Conservation (phyloP, 2,329 filamentous ascomycete genomes). For the Diaporthe sp. region DNA sequence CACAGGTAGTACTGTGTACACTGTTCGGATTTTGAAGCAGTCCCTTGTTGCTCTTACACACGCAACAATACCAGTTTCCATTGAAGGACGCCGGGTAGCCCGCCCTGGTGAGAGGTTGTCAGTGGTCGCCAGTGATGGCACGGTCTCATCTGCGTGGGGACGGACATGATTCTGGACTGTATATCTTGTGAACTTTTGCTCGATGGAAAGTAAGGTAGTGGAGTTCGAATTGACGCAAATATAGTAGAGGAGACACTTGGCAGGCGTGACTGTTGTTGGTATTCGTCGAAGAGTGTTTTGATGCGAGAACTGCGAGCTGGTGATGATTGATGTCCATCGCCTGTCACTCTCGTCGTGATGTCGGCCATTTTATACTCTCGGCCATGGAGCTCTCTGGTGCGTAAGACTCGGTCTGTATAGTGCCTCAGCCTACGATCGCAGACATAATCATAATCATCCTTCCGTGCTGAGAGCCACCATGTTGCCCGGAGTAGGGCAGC, state of each 20-base stretch:
- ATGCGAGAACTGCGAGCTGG: neutral
- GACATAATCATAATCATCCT: conserved; percentile 10
- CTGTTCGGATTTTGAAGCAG: conserved; percentile 12
- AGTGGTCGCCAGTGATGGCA: neutral
- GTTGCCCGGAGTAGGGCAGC: neutral
- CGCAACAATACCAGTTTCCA: conserved; percentile 36
- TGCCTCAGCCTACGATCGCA: conserved; percentile 13
- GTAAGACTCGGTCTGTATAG: conserved; percentile 3
- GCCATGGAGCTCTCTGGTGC: neutral
- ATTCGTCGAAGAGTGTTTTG: neutral
- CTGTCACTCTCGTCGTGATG: neutral
- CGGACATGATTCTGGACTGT: conserved; percentile 5
- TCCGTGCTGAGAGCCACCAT: neutral
- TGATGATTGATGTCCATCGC: neutral
- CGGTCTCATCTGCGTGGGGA: neutral
- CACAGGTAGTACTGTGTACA: neutral
- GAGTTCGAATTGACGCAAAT: no score
- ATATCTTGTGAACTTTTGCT: neutral
- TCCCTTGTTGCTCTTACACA: neutral
- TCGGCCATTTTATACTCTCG: conserved; percentile 13
- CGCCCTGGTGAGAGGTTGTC: neutral
- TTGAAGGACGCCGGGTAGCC: neutral
- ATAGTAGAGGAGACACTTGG: neutral
- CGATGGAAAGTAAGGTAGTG: neutral
- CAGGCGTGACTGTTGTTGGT: neutral